Percentiles rank a stretch among this genome's conserved stretches.
Evolutionary conservation across 495 filamentous ascomycete species (phyloP).

Genomic region (Cercophora newfieldiana): DNA sequence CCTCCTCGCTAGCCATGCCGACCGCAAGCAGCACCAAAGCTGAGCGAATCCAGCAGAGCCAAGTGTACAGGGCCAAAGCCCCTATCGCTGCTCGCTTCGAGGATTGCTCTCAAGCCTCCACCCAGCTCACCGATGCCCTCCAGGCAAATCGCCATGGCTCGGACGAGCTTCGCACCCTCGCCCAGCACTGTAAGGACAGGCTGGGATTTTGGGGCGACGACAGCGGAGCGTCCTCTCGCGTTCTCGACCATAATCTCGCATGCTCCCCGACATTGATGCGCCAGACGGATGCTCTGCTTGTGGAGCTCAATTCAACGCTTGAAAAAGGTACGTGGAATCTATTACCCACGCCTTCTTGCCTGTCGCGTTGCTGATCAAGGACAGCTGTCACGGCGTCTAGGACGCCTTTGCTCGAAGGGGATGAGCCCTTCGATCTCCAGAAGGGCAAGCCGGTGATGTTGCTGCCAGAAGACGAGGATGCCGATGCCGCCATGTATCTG

Average conservation of each 20-base stretch:
- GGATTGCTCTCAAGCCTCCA: conserved; percentile 21
- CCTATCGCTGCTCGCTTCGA: conserved; percentile 27
- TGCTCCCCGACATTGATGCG: not conserved
- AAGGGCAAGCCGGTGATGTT: not conserved
- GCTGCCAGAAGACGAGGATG: conserved; percentile 8
- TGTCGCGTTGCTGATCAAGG: not conserved
- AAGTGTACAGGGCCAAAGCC: conserved; percentile 17
- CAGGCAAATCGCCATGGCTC: conserved; percentile 12
- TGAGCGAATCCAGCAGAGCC: not conserved
- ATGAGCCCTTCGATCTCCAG: not conserved
- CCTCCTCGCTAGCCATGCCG: not conserved
- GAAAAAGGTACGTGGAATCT: not conserved
- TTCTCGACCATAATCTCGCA: conserved; percentile 20
- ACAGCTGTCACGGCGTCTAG: not conserved
- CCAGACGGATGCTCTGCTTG: conserved; percentile 16
- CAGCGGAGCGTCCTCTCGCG: conserved; percentile 19
- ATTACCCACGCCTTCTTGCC: not conserved
- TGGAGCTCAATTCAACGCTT: conserved; percentile 14
- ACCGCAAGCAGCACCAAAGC: not conserved
- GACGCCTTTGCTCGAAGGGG: not conserved
- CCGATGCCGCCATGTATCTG: conserved; percentile 1
- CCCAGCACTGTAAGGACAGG: conserved; percentile 10
- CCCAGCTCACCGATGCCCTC: conserved; percentile 14
- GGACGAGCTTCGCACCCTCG: conserved; percentile 12
- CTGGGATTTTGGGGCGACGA: conserved; percentile 23